A percentile compares a stretch with the other conserved stretches of the same genome.
Evolutionary conservation across 2,329 filamentous ascomycete species (phyloP).

Genomic region (Ceratocystis harringtonii): DNA sequence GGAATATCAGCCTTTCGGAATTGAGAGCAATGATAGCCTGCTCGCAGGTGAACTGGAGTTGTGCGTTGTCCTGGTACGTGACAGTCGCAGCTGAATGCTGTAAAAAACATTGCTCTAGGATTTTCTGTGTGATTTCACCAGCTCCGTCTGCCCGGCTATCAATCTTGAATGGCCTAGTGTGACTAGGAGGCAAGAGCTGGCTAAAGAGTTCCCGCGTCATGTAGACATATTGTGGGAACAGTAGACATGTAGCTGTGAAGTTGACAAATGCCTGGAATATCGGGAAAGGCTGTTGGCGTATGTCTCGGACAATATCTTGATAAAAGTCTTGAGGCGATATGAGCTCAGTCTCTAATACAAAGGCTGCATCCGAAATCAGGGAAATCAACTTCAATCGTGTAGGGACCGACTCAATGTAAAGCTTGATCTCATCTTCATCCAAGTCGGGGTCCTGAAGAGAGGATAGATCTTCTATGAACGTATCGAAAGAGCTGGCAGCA

Average conservation of each 20-base stretch:
- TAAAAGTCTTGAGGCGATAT: slow-evolving; percentile 39
- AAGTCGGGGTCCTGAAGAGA: slow-evolving; percentile 8
- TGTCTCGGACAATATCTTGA: slow-evolving; percentile 38
- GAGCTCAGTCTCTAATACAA: slow-evolving; percentile 31
- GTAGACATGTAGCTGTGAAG: slow-evolving; percentile 24
- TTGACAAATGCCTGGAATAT: slow-evolving; percentile 15
- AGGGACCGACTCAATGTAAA: slow-evolving; percentile 38
- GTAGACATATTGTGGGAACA: slow-evolving; percentile 28
- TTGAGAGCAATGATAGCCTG: slow-evolving; percentile 12
- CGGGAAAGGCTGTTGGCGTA: slow-evolving; percentile 19
- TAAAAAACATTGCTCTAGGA: slow-evolving; percentile 46
- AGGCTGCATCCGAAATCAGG: slow-evolving; percentile 34
- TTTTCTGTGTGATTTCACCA: slow-evolving; percentile 29
- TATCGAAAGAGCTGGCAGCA: neutral
- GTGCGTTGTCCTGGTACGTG: slow-evolving; percentile 52
- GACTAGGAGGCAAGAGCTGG: slow-evolving; percentile 29
- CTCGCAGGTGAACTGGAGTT: slow-evolving; percentile 55
- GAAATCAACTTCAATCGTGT: slow-evolving; percentile 49
- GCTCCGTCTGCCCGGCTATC: slow-evolving; percentile 26
- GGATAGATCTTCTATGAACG: neutral
- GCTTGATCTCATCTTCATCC: slow-evolving; percentile 10
- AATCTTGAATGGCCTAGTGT: slow-evolving; percentile 29
- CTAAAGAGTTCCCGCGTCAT: slow-evolving; percentile 33
- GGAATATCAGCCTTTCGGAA: neutral
- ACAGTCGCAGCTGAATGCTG: slow-evolving; percentile 48